Conservation (phyloP, 768 basidiomycete species). For the Hortiboletus campestris region DNA sequence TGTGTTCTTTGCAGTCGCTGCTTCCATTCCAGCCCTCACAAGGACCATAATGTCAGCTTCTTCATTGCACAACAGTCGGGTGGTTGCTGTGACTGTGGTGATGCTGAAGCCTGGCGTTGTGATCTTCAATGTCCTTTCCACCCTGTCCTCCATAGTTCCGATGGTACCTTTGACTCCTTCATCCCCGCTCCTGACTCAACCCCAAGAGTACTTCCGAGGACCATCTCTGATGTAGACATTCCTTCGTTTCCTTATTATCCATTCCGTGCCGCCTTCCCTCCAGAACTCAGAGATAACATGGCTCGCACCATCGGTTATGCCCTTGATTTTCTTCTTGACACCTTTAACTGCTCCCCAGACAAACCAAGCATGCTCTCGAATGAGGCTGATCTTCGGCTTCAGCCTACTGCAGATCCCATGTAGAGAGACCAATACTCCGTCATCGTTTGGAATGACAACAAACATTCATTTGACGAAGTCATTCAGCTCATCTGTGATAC, state of each 20-base stretch:
- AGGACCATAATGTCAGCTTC: slow-evolving; percentile 88
- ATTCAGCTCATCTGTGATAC: slow-evolving; percentile 65
- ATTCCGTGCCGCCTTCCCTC: slow-evolving; percentile 52
- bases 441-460: slow-evolving; percentile 95
- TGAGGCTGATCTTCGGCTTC: slow-evolving; percentile 68
- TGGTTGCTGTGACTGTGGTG: slow-evolving; percentile 95
- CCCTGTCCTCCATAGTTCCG: slow-evolving; percentile 51
- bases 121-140: slow-evolving; percentile 72
- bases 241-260: slow-evolving; percentile 63
- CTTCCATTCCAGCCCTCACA: slow-evolving; percentile 85
- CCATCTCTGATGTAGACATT: slow-evolving; percentile 46
- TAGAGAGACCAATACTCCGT: slow-evolving; percentile 78
- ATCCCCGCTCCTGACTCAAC: too few relatives aligned
- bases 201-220: slow-evolving; percentile 38
- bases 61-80: slow-evolving; percentile 74
- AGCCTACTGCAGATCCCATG: slow-evolving; percentile 76
- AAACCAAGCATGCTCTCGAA: slow-evolving; percentile 63
- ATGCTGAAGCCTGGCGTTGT: slow-evolving; percentile 80
- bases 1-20: slow-evolving; percentile 89
- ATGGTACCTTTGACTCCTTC: too few relatives aligned
- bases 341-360: slow-evolving; percentile 77
- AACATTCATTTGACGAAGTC: slow-evolving; percentile 90
- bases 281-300: slow-evolving; percentile 74
- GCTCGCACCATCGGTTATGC: slow-evolving; percentile 70
- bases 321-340: slow-evolving; percentile 81